These are phyloP conservation scores for Nannizzia gypsea DNA, from an alignment of 2,329 filamentous ascomycete genomes.

Conservation along the genomic window DNA sequence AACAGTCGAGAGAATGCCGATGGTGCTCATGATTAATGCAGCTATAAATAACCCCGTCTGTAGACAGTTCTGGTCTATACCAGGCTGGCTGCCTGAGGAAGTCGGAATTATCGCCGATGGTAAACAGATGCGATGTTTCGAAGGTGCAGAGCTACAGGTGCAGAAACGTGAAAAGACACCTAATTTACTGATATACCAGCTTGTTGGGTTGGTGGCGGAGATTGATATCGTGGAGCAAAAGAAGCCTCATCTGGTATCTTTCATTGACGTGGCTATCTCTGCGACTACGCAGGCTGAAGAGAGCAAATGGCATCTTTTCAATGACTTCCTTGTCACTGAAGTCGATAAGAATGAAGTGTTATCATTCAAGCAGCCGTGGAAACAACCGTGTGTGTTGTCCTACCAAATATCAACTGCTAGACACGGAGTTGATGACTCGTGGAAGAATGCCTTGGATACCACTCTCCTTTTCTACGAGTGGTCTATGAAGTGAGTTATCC, in stretches of 20 bases:
- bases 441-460: constrained; percentile 76
- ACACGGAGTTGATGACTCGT: constrained; percentile 71
- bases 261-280: constrained; percentile 61
- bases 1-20: constrained; percentile 67
- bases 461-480: constrained; percentile 70
- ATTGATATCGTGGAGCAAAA: constrained; percentile 77
- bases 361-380: constrained; percentile 84
- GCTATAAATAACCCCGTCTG: constrained; percentile 61
- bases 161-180: constrained; percentile 69
- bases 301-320: constrained; percentile 89
- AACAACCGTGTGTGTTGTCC: constrained; percentile 73
- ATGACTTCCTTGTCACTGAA: constrained; percentile 83
- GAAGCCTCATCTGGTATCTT: constrained; percentile 80
- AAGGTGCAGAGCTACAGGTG: constrained; percentile 75
- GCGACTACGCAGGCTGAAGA: constrained; percentile 39
- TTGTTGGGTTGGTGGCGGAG: constrained; percentile 80
- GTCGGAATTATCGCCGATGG: constrained; percentile 84
- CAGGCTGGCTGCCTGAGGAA: constrained; percentile 84
- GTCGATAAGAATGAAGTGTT: constrained; percentile 73
- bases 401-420: constrained; percentile 75
- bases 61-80: constrained; percentile 67
- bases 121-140: constrained; percentile 89
- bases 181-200: constrained; percentile 76
- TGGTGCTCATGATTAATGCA: constrained; percentile 76
- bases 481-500: constrained; percentile 36